phyloP scores from a whole-genome alignment of 257 asterid species.

The Ophiorrhiza pumila region DNA sequence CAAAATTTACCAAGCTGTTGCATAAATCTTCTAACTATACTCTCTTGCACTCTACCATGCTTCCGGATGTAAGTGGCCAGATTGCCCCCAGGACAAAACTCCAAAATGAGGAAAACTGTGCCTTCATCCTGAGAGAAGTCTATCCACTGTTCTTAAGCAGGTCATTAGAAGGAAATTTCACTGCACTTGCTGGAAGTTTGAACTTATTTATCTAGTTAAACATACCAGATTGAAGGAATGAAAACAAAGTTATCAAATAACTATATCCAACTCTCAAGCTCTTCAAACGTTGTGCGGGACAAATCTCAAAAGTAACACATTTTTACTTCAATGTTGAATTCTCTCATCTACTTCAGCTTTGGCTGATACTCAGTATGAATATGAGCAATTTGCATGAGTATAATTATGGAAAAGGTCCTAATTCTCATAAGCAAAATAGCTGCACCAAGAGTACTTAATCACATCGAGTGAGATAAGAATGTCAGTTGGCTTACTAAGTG shows the following conservation, averaged over 20 bases:
- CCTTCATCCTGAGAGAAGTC: constrained; percentile 34
- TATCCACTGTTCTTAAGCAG: not conserved
- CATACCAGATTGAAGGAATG: not conserved
- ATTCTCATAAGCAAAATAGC: not conserved
- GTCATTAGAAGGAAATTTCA: not conserved
- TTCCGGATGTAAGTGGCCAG: constrained; percentile 43
- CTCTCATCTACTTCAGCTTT: not conserved
- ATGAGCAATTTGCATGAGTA: not conserved
- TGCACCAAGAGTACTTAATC: not conserved
- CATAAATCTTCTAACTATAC: constrained; percentile 36
- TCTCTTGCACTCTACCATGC: constrained; percentile 49
- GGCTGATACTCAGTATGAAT: not conserved
- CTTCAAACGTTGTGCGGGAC: not conserved
- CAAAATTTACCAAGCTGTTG: constrained; percentile 44
- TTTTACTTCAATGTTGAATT: not conserved
- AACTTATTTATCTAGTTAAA: not conserved
- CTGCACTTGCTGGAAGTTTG: not conserved
- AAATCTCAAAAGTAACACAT: not conserved
- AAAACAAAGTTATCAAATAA: not conserved
- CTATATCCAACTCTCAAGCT: not conserved
- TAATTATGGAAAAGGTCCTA: no score
- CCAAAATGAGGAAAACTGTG: constrained; percentile 40
- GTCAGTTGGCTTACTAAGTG: not conserved
- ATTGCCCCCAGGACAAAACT: constrained; percentile 52
- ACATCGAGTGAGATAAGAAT: not conserved